phyloP scores from a whole-genome alignment of 2,329 filamentous ascomycete species.

The Penicillium sp. region DNA sequence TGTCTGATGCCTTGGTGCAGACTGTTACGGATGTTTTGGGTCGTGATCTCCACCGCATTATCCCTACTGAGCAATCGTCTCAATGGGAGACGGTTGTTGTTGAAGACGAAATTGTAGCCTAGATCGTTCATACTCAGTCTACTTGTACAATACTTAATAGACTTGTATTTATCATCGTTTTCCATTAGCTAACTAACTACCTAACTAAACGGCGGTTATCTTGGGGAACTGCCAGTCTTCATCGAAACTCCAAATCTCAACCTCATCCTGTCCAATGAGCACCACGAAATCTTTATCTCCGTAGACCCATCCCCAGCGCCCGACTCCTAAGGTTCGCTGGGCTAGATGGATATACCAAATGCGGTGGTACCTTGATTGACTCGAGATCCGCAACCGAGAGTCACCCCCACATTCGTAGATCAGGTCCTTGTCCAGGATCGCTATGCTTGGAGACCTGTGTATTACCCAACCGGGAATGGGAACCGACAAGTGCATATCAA shows the following conservation, averaged over 20 bases:
- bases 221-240: background rate
- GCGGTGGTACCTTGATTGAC: background rate
- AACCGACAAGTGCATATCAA: background rate
- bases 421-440: background rate
- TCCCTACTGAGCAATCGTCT: background rate
- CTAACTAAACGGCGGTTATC: background rate
- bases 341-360: background rate
- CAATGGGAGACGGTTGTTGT: background rate
- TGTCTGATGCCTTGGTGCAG: background rate
- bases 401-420: background rate
- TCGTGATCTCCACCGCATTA: background rate
- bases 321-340: background rate
- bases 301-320: background rate
- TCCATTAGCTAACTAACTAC: background rate
- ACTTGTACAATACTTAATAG: background rate
- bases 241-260: conserved; percentile 1
- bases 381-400: background rate
- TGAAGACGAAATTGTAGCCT: background rate
- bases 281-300: conserved; percentile 2
- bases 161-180: background rate
- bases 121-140: background rate
- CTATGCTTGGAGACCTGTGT: background rate
- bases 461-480: background rate
- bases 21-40: background rate
- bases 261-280: background rate